A percentile compares a stretch with the other conserved stretches of the same genome.
Conservation (phyloP, 139 green algal species). For the Tetraselmis chui region DNA sequence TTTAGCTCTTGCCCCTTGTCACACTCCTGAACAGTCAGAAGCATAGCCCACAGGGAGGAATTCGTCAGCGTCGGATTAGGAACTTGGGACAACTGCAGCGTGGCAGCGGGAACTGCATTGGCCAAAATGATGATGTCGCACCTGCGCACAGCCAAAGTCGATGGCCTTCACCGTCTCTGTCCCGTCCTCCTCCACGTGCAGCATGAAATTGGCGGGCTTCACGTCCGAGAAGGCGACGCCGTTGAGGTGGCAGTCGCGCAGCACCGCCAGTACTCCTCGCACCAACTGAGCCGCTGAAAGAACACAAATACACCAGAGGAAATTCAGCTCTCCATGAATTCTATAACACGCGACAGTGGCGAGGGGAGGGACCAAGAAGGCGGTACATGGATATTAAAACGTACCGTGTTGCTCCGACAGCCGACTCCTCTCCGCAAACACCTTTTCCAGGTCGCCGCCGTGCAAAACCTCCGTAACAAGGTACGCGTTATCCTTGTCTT, state of each 20-base stretch:
- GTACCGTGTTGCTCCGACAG: background rate
- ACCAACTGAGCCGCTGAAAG: background rate
- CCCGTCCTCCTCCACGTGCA: background rate
- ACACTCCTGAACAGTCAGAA: too few species aligned
- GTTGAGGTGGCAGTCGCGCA: conserved; percentile 6
- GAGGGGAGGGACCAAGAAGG: too few species aligned
- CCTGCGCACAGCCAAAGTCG: conserved; percentile 16
- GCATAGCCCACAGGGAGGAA: too few species aligned
- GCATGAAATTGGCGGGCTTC: conserved; percentile 20
- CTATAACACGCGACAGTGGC: background rate
- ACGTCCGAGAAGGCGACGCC: conserved; percentile 7
- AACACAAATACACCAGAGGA: too few species aligned
- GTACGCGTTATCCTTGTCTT: background rate
- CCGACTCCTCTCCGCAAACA: background rate
- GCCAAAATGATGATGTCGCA: too few species aligned
- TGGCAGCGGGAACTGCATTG: too few species aligned
- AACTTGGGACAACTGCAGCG: too few species aligned
- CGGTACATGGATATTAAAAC: too few species aligned
- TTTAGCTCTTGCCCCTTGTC: background rate
- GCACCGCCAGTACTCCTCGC: conserved; percentile 2
- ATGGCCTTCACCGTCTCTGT: conserved; percentile 11
- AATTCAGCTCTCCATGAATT: background rate
- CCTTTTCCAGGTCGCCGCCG: background rate
- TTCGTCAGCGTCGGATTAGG: too few species aligned
- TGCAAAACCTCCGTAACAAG: background rate